These are phyloP conservation scores for Diaporthe aspalathi DNA, from an alignment of 2,329 filamentous ascomycete genomes.

Conservation along the genomic window DNA sequence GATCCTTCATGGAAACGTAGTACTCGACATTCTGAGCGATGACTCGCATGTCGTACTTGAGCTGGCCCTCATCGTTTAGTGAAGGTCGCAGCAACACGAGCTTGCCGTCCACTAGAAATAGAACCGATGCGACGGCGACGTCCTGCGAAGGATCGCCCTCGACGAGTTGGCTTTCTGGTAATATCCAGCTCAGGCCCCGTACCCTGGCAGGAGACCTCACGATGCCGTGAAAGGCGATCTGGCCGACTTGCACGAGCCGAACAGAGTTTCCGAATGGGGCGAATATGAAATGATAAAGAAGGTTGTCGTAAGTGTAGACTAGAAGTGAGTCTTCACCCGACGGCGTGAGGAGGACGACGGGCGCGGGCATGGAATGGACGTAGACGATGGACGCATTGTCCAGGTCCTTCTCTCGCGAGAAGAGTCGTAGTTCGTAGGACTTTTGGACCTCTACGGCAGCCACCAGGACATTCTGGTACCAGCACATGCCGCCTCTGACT, in stretches of 20 bases:
- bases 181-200: constrained; percentile 92
- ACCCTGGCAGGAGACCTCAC: constrained; percentile 93
- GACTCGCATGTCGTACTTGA: constrained; percentile 98
- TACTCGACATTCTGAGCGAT: constrained; percentile 97
- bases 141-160: constrained; percentile 96
- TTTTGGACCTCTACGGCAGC: constrained; percentile 90
- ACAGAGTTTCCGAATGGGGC: constrained; percentile 76
- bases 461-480: constrained; percentile 95
- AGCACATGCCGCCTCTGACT: constrained; percentile 96
- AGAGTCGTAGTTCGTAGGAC: constrained; percentile 88
- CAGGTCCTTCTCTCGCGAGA: constrained; percentile 85
- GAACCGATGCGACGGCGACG: constrained; percentile 89
- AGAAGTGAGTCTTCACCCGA: constrained; percentile 94
- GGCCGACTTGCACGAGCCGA: constrained; percentile 90
- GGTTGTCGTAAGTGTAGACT: constrained; percentile 97
- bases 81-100: constrained; percentile 91
- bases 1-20: constrained; percentile 91
- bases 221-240: constrained; percentile 97
- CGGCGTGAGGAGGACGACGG: constrained; percentile 88
- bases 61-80: constrained; percentile 80
- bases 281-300: constrained; percentile 95
- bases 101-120: constrained; percentile 98
- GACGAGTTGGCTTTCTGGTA: constrained; percentile 88
- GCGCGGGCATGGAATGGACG: constrained; percentile 80
- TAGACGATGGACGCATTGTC: constrained; percentile 80